Base-by-base conservation (phyloP, 495 filamentous ascomycete species). In the Daldinia caldariorum region DNA sequence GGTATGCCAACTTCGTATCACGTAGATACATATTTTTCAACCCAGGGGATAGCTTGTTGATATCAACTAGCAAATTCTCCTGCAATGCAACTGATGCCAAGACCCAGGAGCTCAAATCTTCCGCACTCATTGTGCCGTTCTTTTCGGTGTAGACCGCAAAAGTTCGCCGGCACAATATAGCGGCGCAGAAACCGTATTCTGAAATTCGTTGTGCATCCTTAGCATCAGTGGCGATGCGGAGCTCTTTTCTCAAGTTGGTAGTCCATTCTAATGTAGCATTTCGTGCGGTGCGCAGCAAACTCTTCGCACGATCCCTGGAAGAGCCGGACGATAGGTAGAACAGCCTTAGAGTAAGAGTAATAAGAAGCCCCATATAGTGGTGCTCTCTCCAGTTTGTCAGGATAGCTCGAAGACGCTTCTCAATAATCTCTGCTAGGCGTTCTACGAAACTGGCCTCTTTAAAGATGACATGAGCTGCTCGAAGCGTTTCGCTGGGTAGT, bases 301-400 rank as follows among this genome's bases (percentile, higher is more conserved):
- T 6, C 6, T 64, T 16, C 9, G 68, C 70, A n/a, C 63, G 62
- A 9, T 14, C 13, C n/a, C 29, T 32, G 16, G 26, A 38, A 9
- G 5, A 47, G 13, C 38, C 53, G 3, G 38, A 47, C 1, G 67
- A 61, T 10, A 74, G 47, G 26, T 50, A 76, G 56, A 60, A 65
- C 29, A 85, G 3, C 60, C 79, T 66, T 12, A 84, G 70, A 7
- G 54, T 57, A 4, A 88, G 64, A 0, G 82, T 81, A 39, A 87
- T 79, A 0, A 87, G 64, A 3, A 79, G 74, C 9, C 83, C 80
- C 84, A 88, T 86, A 7, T 76, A 74, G 47, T 82, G 66, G 0
- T 67, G 67, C 47, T 89, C 87, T 22, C 87, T 77, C 85, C 83
- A 89, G 58, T 86, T 89, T 1, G 70, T 66, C 5, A 60, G 62